Base-by-base conservation (phyloP, 352 stramenopile species). In the Phytopythium chamaehyphon region DNA sequence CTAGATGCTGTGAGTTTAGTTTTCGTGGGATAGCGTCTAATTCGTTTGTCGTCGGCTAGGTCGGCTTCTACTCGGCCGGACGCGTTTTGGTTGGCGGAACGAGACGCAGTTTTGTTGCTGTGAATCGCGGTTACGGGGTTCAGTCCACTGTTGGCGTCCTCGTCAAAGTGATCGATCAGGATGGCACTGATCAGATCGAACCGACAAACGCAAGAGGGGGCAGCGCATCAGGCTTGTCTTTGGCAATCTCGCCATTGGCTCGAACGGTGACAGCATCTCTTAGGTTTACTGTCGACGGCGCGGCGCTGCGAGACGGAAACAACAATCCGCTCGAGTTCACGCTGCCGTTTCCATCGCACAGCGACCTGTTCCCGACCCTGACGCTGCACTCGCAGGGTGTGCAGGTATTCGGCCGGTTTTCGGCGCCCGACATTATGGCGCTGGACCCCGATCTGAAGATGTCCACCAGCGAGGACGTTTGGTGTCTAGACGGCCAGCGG, bases 361-460 rank as follows among this genome's bases (percentile, higher is more conserved):
- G 70, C 19, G 84, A 95, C 45, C 61, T 95, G 55, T 95, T 81
- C 50, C 84, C 84, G 53, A 95, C 84, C 2, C 64, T 95, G 54
- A 91, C 82, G 22, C 69, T 95, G 36, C 82, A 95, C 67, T 90
- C 82, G 21, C 83, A 89, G 40, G 76, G 86, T 43, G 66, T 90
- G 18, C 76, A 86, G 40, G 83, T 91, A 12, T 79, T 86, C 47
- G 82, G 80, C 28, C 78, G 82, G 23, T 91, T 95, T 59, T 93
- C 83, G 40, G 73, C 72, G 23, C 71, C 83, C 1, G 83, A 93
- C 50, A 81, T 93, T 38, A 69, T 56, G 8, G 44, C 52, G 3
- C 62, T 84, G 22, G 64, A 89, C 56, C 65, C 81, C 50, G 58
- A 77, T 18, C 55, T 89, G 39, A 39, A 48, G 7, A 22, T 14